Base-by-base conservation (phyloP, 129 eudicot genomes). In the Flaveria bidentis region DNA sequence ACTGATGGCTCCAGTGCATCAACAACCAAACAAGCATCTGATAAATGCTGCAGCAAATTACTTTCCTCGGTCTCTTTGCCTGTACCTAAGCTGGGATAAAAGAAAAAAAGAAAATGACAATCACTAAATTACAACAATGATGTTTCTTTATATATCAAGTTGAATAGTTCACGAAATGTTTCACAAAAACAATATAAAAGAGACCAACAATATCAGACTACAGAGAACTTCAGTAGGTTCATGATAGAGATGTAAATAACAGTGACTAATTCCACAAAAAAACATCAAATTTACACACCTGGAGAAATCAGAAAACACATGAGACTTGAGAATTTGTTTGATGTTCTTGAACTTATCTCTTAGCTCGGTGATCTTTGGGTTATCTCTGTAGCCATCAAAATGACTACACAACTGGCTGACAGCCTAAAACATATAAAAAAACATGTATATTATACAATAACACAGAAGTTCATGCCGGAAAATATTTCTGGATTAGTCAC, bases 1-100 rank as follows among this genome's bases (percentile, higher is more conserved):
- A 91, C 99, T 30, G 97, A 95, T 76, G 99, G 97, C 83, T 95
- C 99, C 84, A 95, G 72, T 72, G 97, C 97, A 86, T 95, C 97
- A 85, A 95, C 99, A 72, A 95, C 99, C 67, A 89, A 86, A 75
- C 99, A 95, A 63, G 99, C 97, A 85, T 95, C 97, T 70, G 99
- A 87, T 76, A 95, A 75, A 74, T 89, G 99, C 83, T 91, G 97
- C 71, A 95, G 84, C 78, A 95, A 85, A 89, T 79, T 95, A 75
- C 81, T 78, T 72, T 91, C 97, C 72, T 95, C 99, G 0, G 91
- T 86, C 87, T 91, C 99, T 84, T 91, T 95, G 74, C 99, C 99
- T 41, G 97, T 91, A 80, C 99, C 99, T 84, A 95, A 84, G 88
- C 99, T 95, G 97, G 83, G 71, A 79, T 78, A 1, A 75, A 75